Conservation (phyloP, 192 early-diverging fungal species). For the Coemansia sp. region DNA sequence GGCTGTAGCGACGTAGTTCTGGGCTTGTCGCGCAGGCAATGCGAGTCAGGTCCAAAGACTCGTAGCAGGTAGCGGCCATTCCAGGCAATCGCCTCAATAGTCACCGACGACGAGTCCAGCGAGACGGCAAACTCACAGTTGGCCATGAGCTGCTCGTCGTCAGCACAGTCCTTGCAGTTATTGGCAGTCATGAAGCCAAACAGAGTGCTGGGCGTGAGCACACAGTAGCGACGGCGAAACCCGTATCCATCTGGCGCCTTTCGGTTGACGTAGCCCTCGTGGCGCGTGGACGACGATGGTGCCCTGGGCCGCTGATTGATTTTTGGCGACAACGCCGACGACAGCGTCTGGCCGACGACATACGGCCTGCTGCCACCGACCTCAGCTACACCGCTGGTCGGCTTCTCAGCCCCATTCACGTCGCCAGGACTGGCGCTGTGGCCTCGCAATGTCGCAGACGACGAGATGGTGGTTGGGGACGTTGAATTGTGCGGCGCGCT, state of each 20-base stretch:
- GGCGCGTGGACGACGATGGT: conserved; percentile 24
- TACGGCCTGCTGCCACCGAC: conserved; percentile 11
- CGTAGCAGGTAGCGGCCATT: conserved; percentile 53
- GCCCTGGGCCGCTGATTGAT: conserved; percentile 29
- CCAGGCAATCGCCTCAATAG: conserved; percentile 55
- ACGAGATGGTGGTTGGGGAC: conserved; percentile 7
- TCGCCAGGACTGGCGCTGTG: not conserved
- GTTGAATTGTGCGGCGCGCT: conserved; percentile 13
- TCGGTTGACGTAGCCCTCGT: conserved; percentile 55
- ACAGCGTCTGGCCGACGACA: conserved; percentile 9
- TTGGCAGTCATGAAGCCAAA: conserved; percentile 46
- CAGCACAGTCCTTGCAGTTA: conserved; percentile 27
- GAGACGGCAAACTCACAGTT: conserved; percentile 49
- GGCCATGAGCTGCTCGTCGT: conserved; percentile 22
- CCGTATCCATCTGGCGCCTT: conserved; percentile 54
- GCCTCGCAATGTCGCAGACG: not conserved
- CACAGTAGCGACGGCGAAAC: conserved; percentile 55
- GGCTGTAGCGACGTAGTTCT: conserved; percentile 36
- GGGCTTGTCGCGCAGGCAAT: conserved; percentile 43
- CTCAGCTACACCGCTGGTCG: not conserved
- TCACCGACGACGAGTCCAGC: conserved; percentile 36
- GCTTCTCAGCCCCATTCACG: not conserved
- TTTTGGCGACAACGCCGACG: conserved; percentile 29
- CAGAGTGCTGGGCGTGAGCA: conserved; percentile 33
- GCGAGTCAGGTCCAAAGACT: conserved; percentile 43